These are phyloP conservation scores for Dictyostelium gargantuum DNA, from an alignment of 208 protist species.

Conservation along the genomic window DNA sequence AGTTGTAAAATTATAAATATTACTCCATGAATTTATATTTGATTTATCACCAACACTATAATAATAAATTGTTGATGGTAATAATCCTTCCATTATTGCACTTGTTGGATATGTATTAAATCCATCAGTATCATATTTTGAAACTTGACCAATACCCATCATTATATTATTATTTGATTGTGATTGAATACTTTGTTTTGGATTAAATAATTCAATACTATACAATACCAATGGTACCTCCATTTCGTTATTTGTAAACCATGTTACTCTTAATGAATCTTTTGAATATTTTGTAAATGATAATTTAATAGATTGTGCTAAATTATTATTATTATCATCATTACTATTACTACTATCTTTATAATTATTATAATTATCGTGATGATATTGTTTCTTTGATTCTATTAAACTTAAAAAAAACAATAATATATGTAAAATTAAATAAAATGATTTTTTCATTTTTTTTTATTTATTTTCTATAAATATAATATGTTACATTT, in stretches of 20 bases:
- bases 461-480: no score
- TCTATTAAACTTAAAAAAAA: no score
- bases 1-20: constrained; percentile 1
- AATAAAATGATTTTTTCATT: no score
- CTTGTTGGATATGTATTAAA: background rate
- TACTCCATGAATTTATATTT: background rate
- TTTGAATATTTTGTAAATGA: background rate
- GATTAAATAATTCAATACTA: background rate
- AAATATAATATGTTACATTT: no score
- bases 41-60: background rate
- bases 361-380: no score
- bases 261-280: background rate
- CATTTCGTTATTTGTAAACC: background rate
- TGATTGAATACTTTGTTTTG: background rate
- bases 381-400: no score
- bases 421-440: no score
- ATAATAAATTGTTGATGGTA: background rate
- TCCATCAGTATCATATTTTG: background rate
- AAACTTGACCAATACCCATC: background rate
- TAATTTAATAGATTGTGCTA: background rate
- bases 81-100: background rate
- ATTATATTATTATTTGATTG: background rate
- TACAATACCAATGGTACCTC: background rate
- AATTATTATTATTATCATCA: no score
- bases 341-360: no score